Base-by-base conservation (phyloP, 352 stramenopile genomes). In the Peronospora farinosa region DNA sequence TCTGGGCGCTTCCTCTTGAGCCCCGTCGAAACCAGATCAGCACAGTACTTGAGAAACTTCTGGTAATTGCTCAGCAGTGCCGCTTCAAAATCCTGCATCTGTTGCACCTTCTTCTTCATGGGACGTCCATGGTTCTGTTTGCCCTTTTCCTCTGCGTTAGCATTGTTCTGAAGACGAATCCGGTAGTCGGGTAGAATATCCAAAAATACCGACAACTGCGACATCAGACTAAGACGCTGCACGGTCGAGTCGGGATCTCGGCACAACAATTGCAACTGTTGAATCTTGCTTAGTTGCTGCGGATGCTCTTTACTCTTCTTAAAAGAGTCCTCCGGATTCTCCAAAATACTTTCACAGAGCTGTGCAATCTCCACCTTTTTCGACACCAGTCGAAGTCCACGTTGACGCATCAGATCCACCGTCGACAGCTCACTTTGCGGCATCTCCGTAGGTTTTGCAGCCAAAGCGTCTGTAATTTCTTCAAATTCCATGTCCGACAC, bases 181-280 rank as follows among this genome's bases (percentile, higher is more conserved):
- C 94, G 83, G 72, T 98, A 98, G 51, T 90, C 80, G 0, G 95
- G 95, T 27, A 98, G 44, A 27, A 98, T 96, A 47, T 98, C 95
- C 35, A 97, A 72, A 48, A 98, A 98, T 27, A 98, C 88, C 1
- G 94, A 95, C 12, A 97, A 63, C 40, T 97, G 68, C 7, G 91
- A 98, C 39, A 98, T 69, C 57, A 98, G 69, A 16, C 80, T 93
- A 7, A 98, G 73, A 44, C 89, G 88, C 53, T 79, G 72, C 39
- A 95, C 71, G 1, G 75, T 88, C 15, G 64, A 41, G 51, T 95
- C 86, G 8, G 74, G 65, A 40, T 95, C 86, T 15, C 65, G 65
- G 32, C 68, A 86, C 23, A 94, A 65, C 16, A 55, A 54, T 39
- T 89, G 79, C 38, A 92, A 52, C 55, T 92, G 75, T 62, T 92